Percentiles rank a stretch among this genome's conserved stretches.
Evolutionary conservation across 148 eudicot species (phyloP).

Genomic region (Beta vulgaris): DNA sequence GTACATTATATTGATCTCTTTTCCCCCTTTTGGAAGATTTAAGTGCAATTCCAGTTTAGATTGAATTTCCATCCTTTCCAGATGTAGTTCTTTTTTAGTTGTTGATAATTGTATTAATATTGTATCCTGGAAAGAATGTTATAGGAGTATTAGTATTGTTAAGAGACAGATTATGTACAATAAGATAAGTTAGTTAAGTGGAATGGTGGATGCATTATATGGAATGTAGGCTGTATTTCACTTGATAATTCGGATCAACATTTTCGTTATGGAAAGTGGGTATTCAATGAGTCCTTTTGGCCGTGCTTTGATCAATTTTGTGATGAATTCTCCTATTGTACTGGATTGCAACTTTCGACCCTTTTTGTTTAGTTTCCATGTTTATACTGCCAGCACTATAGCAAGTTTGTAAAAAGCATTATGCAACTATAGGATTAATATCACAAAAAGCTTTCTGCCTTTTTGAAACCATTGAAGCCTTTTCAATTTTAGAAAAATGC

Average conservation of each 20-base stretch:
- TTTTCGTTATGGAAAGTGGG: background rate
- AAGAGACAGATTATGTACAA: background rate
- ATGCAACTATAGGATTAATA: background rate
- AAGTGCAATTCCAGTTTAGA: background rate
- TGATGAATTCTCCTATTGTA: too few species aligned
- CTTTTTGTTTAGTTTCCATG: background rate
- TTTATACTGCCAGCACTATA: background rate
- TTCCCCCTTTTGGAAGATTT: background rate
- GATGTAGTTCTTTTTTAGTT: background rate
- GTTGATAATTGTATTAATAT: background rate
- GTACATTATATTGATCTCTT: slow-evolving; percentile 39
- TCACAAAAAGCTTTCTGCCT: background rate
- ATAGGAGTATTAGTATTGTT: background rate
- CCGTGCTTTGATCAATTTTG: background rate
- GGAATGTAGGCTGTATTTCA: background rate
- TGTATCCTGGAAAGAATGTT: background rate
- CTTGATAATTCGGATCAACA: background rate
- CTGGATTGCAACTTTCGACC: background rate
- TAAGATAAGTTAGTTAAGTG: background rate
- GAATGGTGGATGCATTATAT: background rate
- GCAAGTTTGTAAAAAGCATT: background rate
- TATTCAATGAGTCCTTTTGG: background rate
- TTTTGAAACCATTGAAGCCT: background rate
- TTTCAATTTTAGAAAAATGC: background rate
- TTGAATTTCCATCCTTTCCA: background rate